Evolutionary conservation across 495 filamentous ascomycete species (phyloP).

Genomic region (Sphaerosporella brunnea): DNA sequence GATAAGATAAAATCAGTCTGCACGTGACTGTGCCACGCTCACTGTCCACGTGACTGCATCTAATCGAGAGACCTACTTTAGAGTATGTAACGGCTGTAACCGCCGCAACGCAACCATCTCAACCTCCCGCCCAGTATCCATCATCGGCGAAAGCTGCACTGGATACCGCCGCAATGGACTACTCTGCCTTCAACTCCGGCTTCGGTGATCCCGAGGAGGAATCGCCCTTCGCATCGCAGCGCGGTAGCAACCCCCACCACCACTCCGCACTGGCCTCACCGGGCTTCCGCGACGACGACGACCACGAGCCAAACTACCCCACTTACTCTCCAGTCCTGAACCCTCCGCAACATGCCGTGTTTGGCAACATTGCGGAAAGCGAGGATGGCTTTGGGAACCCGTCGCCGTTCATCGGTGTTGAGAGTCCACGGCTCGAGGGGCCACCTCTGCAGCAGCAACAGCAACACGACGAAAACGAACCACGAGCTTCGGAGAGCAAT

Average conservation of each 20-base stretch:
- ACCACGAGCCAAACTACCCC: slow-evolving; percentile 6
- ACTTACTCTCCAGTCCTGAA: not conserved
- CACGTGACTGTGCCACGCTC: too few relatives aligned
- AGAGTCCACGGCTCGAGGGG: slow-evolving; percentile 1
- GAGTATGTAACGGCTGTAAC: too few relatives aligned
- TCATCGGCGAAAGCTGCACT: too few relatives aligned
- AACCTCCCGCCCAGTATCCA: too few relatives aligned
- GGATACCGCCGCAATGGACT: slow-evolving; percentile 18
- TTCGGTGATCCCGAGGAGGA: slow-evolving; percentile 21
- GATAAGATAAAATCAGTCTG: too few relatives aligned
- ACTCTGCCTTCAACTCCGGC: slow-evolving; percentile 20
- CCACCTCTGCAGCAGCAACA: too few relatives aligned
- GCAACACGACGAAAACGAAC: not conserved
- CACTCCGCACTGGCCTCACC: slow-evolving; percentile 5
- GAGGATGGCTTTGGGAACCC: slow-evolving; percentile 1
- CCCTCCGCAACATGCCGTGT: not conserved
- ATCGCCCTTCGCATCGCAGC: slow-evolving; percentile 16
- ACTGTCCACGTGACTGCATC: too few relatives aligned
- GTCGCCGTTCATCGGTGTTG: not conserved
- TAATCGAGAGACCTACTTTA: too few relatives aligned
- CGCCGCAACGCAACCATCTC: too few relatives aligned
- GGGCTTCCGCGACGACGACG: slow-evolving; percentile 11
- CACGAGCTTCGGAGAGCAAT: not conserved
- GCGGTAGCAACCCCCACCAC: slow-evolving; percentile 2
- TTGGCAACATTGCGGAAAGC: not conserved